Base-by-base conservation (phyloP, 805 yeast genomes). In the Saccharomycopsis microspora region DNA sequence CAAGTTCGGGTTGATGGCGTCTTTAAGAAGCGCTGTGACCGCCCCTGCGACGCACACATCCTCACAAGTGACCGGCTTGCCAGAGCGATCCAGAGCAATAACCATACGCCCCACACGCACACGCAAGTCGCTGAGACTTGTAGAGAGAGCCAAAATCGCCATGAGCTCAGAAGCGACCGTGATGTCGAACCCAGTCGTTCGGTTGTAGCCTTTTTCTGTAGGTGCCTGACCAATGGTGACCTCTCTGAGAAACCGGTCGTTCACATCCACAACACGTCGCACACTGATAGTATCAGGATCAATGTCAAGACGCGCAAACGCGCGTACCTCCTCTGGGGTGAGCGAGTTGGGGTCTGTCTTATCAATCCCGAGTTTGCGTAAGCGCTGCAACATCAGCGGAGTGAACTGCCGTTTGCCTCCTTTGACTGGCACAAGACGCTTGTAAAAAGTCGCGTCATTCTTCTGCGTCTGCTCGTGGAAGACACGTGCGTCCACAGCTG, bases 21-120 rank as follows among this genome's bases (percentile, higher is more conserved):
- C 97, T 69, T 88, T 90, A 74, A 90, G 71, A 60, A 90, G 73
- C 8, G 97, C 97, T 44, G 97, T 83, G 53, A 90, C 69, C 11
- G 97, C 97, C 60, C 97, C 97, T 31, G 95, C 96, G 65, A 86
- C 80, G 35, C 97, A 96, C 57, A 90, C 72, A 61, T 90, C 97
- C 64, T 90, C 97, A 57, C 89, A 85, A 45, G 97, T 89, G 58
- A 90, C 73, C 54, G 97, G 95, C 43, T 70, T 82, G 48, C 94
- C 94, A 6, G 74, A 63, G 51, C 64, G 69, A 57, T 82, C 80
- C 29, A 90, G 76, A 32, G 94, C 97, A 56, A 90, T 86, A 43
- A 90, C 96, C 70, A 90, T 83, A 49, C 74, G 75, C 50, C 96
- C 96, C 45, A 90, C 80, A 61, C 97, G 77, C 57, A 75, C 76